Base-by-base conservation (phyloP, 805 yeast genomes). In the Grigorovia jiainica region DNA sequence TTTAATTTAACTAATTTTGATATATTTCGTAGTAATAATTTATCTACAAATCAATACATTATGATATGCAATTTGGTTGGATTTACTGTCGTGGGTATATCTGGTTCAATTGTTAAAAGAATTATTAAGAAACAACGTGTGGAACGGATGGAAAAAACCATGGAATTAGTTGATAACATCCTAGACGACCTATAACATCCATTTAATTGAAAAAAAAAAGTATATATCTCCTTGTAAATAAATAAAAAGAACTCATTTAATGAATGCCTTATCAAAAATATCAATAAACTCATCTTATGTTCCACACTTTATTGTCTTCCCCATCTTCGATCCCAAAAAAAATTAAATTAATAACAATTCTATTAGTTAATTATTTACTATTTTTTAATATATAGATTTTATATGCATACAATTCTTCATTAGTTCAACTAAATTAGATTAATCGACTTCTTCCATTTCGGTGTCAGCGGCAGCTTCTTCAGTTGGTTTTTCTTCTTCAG, bases 371-470 rank as follows among this genome's bases (percentile, higher is more conserved):
- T 38, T 31, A 32, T 23, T 31, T 15, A 31, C 15, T 39, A 24
- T 34, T 40, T 13, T 27, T 40, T 30, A 34, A 27, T 40, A 27
- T 27, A 27, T 27, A 27, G 31, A 8, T 27, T 27, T 27, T 27
- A 3, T 27, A 27, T 27, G 31, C 31, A 27, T 27, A 27, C 31
- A 27, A 27, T 27, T 10, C n/a, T 27, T 25, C 6, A 27, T 13
- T 13, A 24, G 27, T 24, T 24, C 27, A 24, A 24, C 27, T 24
- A 38, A 25, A 33, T 35, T 32, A 34, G 35, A 48, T 67, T 84
- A 90, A 72, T 90, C 98, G 68, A 90, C 97, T 75, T 90, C 98
- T 78, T 90, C 98, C 98, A 90, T 92, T 63, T 87, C 95, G 51
- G 94, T 81, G 73, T 87, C 95, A 63, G 79, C 87, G 60, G 80